Conservation (phyloP, 2,329 filamentous ascomycete species). For the Colletotrichum sp. region DNA sequence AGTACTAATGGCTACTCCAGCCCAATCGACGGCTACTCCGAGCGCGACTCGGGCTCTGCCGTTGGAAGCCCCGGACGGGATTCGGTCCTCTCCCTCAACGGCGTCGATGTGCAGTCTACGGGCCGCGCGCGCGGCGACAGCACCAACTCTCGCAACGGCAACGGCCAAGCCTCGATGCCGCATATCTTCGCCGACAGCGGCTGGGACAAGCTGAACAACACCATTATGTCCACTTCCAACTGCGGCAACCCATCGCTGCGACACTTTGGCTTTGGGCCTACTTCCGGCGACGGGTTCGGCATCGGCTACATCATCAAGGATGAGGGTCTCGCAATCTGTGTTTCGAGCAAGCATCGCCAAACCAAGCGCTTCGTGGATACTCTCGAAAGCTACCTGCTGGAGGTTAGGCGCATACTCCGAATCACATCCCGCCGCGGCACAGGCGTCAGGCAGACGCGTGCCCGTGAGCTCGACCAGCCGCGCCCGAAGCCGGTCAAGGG, state of each 20-base stretch:
- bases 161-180: constrained; percentile 61
- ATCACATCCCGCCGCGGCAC: constrained; percentile 59
- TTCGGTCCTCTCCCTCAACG: constrained; percentile 52
- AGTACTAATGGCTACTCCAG: constrained; percentile 70
- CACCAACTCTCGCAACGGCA: constrained; percentile 52
- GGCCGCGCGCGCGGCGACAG: constrained; percentile 54
- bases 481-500: constrained; percentile 46
- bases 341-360: constrained; percentile 91
- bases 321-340: constrained; percentile 87
- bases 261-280: constrained; percentile 96
- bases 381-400: constrained; percentile 87
- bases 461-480: constrained; percentile 56
- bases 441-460: constrained; percentile 51
- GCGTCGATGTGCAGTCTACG: constrained; percentile 23
- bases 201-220: constrained; percentile 95
- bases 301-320: constrained; percentile 99
- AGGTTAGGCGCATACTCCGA: constrained; percentile 84
- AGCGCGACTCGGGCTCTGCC: constrained; percentile 48
- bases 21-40: constrained; percentile 55
- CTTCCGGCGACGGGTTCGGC: constrained; percentile 91
- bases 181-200: constrained; percentile 85
- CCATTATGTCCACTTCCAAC: constrained; percentile 96
- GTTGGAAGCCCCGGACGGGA: constrained; percentile 60
- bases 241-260: constrained; percentile 94
- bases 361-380: constrained; percentile 90